A percentile compares a stretch with the other conserved stretches of the same genome.
These are phyloP conservation scores for Cytospora schulzeri DNA, from an alignment of 2,329 filamentous ascomycete species.

Conservation along the genomic window DNA sequence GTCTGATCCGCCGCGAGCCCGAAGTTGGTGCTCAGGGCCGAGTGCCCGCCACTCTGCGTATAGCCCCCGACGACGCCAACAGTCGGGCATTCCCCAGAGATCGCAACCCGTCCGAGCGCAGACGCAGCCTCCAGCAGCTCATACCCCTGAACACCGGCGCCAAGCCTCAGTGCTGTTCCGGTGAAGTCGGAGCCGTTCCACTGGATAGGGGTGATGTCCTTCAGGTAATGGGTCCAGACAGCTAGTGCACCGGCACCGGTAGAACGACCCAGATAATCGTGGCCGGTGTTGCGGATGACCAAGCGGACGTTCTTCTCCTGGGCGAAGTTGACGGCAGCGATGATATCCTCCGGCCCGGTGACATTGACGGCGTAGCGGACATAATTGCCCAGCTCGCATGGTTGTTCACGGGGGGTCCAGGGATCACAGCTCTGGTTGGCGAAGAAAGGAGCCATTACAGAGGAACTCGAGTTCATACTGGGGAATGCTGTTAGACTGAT, in stretches of 20 bases:
- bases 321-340: conserved; percentile 37
- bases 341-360: conserved; percentile 27
- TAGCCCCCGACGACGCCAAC: conserved; percentile 54
- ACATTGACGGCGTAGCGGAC: conserved; percentile 33
- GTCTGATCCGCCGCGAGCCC: conserved; percentile 53
- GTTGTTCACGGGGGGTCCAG: conserved; percentile 31
- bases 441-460: conserved; percentile 37
- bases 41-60: conserved; percentile 56
- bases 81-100: conserved; percentile 35
- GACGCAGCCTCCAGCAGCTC: conserved; percentile 54
- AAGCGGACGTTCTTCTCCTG: conserved; percentile 43
- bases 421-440: conserved; percentile 31
- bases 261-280: conserved; percentile 37
- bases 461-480: conserved; percentile 35
- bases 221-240: conserved; percentile 51
- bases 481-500: neutral
- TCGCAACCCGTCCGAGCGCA: conserved; percentile 43
- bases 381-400: conserved; percentile 40
- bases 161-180: conserved; percentile 56
- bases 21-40: conserved; percentile 51
- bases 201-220: conserved; percentile 34
- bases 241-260: conserved; percentile 40
- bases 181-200: conserved; percentile 35
- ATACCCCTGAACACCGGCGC: conserved; percentile 54
- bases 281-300: conserved; percentile 49